Conservation (phyloP, 805 yeast species). For the Brettanomyces naardenensis region DNA sequence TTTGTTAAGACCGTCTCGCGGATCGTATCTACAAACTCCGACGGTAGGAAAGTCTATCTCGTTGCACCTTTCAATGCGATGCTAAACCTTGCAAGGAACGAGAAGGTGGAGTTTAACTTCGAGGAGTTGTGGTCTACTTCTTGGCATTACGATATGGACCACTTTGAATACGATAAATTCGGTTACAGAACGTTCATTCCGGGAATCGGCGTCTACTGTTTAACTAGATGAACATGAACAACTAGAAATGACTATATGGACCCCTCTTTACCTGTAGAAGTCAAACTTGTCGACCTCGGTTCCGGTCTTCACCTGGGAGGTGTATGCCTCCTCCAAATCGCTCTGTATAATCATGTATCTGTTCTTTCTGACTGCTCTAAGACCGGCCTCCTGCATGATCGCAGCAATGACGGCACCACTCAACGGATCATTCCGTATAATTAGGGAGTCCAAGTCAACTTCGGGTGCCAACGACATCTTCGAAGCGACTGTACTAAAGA, state of each 20-base stretch:
- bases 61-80: slow-evolving; percentile 24
- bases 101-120: slow-evolving; percentile 4
- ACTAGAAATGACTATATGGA: too few relatives aligned
- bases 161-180: slow-evolving; percentile 45
- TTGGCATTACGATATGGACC: slow-evolving; percentile 67
- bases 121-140: slow-evolving; percentile 27
- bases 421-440: slow-evolving; percentile 91
- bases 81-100: slow-evolving; percentile 9
- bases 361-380: slow-evolving; percentile 96
- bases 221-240: too few relatives aligned
- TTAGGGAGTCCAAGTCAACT: slow-evolving; percentile 89
- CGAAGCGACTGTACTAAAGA: slow-evolving; percentile 92
- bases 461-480: slow-evolving; percentile 98
- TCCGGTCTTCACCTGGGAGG: slow-evolving; percentile 92
- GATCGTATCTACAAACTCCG: background rate
- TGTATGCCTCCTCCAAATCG: slow-evolving; percentile 96
- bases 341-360: slow-evolving; percentile 93
- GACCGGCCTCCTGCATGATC: slow-evolving; percentile 99
- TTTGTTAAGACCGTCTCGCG: slow-evolving; percentile 11
- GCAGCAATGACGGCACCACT: slow-evolving; percentile 98
- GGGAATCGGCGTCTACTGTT: slow-evolving; percentile 52
- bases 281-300: slow-evolving; percentile 96
- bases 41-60: slow-evolving; percentile 9
- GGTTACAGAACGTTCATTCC: slow-evolving; percentile 40
- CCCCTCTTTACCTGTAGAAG: slow-evolving; percentile 83